phyloP scores from a whole-genome alignment of 2,329 filamentous ascomycete genomes.

The Hyphodiscus sp. region DNA sequence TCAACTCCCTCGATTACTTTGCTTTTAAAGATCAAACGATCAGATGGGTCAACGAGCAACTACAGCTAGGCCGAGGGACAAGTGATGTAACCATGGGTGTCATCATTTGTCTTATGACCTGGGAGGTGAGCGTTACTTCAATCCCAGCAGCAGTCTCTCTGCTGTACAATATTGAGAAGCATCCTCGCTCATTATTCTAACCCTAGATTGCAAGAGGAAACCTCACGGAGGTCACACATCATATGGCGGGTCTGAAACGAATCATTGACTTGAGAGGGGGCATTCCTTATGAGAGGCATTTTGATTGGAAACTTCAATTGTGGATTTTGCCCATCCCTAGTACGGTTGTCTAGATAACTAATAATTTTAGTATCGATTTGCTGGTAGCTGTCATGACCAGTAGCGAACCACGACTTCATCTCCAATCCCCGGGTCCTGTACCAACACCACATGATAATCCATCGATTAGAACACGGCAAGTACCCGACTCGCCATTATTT shows the following conservation, averaged over 20 bases:
- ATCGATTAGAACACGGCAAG: not conserved
- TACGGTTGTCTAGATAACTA: not conserved
- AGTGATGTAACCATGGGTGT: conserved; percentile 9
- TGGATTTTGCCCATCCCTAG: not conserved
- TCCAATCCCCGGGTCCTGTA: not conserved
- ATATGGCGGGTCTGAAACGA: conserved; percentile 2
- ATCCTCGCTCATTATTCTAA: not conserved
- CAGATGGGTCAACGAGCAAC: conserved; percentile 5
- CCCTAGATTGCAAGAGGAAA: conserved; percentile 4
- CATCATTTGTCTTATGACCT: conserved; percentile 6
- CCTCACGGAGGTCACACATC: not conserved
- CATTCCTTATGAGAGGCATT: not conserved
- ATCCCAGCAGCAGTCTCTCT: not conserved
- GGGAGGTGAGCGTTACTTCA: conserved; percentile 1
- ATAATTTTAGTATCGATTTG: conserved; percentile 2
- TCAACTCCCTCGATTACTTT: conserved; percentile 3
- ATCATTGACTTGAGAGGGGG: conserved; percentile 4
- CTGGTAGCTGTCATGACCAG: conserved; percentile 3
- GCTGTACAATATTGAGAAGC: not conserved
- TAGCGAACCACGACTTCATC: conserved; percentile 1
- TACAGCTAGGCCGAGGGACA: conserved; percentile 1
- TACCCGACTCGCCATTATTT: conserved; percentile 2
- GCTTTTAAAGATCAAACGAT: conserved; percentile 6
- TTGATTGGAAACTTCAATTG: conserved; percentile 3
- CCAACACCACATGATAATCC: not conserved